Percentiles rank a stretch among this genome's conserved stretches.
These are phyloP conservation scores for Kazachstania viticola DNA, from an alignment of 805 yeast species.

Conservation along the genomic window DNA sequence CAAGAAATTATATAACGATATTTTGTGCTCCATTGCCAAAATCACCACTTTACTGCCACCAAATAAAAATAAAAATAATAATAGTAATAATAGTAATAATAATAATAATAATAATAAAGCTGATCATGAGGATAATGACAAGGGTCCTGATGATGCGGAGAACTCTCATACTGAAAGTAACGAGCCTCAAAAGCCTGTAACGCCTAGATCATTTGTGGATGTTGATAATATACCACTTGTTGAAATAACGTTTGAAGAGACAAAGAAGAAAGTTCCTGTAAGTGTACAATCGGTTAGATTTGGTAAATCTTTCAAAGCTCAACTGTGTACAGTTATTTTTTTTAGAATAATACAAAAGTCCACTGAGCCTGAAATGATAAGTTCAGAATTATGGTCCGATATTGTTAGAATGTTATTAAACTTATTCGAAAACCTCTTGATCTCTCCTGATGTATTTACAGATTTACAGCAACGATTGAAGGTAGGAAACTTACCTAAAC, in stretches of 20 bases:
- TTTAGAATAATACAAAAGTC: slow-evolving; percentile 64
- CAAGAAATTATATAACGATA: slow-evolving; percentile 45
- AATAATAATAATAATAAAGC: slow-evolving; percentile 1
- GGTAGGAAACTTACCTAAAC: slow-evolving; percentile 44
- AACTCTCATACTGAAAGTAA: not conserved
- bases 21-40: slow-evolving; percentile 55
- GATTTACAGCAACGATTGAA: slow-evolving; percentile 50
- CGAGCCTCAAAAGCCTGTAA: not conserved
- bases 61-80: slow-evolving; percentile 1
- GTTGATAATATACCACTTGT: slow-evolving; percentile 30
- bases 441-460: slow-evolving; percentile 52
- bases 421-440: slow-evolving; percentile 60
- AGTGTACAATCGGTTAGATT: slow-evolving; percentile 72
- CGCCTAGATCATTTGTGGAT: slow-evolving; percentile 4
- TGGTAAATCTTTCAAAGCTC: slow-evolving; percentile 88
- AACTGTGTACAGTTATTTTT: slow-evolving; percentile 73
- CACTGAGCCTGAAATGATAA: slow-evolving; percentile 31
- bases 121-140: not conserved
- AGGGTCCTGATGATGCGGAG: slow-evolving; percentile 9
- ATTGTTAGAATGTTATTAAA: slow-evolving; percentile 49
- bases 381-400: slow-evolving; percentile 43
- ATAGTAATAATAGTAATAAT: slow-evolving; percentile 2
- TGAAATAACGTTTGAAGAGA: slow-evolving; percentile 37
- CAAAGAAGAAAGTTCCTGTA: slow-evolving; percentile 50
- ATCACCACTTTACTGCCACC: slow-evolving; percentile 50